phyloP scores from a whole-genome alignment of 2,329 filamentous ascomycete species.

The Hypoxylon sp. region DNA sequence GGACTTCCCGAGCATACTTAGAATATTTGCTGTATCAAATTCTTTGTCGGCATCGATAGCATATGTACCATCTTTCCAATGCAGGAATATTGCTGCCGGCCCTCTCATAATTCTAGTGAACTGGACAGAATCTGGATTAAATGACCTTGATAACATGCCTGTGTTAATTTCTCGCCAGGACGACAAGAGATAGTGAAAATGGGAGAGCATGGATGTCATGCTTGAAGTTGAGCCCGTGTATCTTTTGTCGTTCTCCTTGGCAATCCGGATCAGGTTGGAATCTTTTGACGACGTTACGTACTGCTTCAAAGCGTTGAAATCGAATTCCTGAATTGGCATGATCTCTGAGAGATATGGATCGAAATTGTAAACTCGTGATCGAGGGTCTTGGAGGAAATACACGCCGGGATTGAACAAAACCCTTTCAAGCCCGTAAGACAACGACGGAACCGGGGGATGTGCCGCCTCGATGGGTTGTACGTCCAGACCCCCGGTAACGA shows the following conservation, averaged over 20 bases:
- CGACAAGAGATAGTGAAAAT: constrained; percentile 94
- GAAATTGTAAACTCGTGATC: constrained; percentile 93
- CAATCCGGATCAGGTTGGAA: constrained; percentile 74
- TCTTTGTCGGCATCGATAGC: constrained; percentile 97
- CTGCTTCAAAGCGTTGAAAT: constrained; percentile 85
- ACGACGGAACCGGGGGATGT: constrained; percentile 64
- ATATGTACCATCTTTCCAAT: constrained; percentile 86
- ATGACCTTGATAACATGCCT: constrained; percentile 74
- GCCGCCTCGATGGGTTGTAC: constrained; percentile 52
- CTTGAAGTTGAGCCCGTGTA: constrained; percentile 97
- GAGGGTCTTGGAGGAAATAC: constrained; percentile 89
- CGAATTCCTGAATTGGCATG: constrained; percentile 93
- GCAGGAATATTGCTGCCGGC: constrained; percentile 84
- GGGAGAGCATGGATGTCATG: constrained; percentile 87
- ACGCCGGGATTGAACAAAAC: constrained; percentile 97
- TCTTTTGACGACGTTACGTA: constrained; percentile 96
- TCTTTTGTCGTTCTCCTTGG: constrained; percentile 75
- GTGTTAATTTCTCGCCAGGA: constrained; percentile 81
- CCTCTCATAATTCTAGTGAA: constrained; percentile 80
- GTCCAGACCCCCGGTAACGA: constrained; percentile 48
- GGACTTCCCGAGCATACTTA: constrained; percentile 93
- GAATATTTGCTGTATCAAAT: constrained; percentile 84
- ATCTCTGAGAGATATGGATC: constrained; percentile 93
- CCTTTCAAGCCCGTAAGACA: constrained; percentile 82
- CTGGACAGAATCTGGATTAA: constrained; percentile 69